These are phyloP conservation scores for Colletotrichum siamense DNA, from an alignment of 2,329 filamentous ascomycete species.

Conservation along the genomic window DNA sequence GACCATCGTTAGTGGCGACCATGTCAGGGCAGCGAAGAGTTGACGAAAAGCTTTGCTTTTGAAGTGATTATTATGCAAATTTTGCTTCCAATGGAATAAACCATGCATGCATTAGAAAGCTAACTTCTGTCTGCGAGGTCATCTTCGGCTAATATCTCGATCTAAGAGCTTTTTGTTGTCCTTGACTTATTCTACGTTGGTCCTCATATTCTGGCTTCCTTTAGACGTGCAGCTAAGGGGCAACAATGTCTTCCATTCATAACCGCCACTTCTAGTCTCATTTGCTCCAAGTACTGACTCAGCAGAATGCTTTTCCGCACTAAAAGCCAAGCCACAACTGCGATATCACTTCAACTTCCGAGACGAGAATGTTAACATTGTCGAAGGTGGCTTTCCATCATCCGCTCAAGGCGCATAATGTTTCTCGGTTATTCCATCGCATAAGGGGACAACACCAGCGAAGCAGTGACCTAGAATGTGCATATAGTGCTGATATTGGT, in stretches of 20 bases:
- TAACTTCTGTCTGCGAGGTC: not conserved
- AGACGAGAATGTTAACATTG: not conserved
- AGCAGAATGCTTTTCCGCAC: rapidly evolving
- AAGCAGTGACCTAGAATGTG: not conserved
- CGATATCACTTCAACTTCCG: not conserved
- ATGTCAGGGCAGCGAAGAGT: not conserved
- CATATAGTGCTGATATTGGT: not conserved
- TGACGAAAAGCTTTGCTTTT: not conserved
- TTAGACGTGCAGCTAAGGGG: too few species aligned
- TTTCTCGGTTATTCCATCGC: not conserved
- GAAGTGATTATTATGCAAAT: not conserved
- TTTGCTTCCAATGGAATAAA: not conserved
- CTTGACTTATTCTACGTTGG: too few species aligned
- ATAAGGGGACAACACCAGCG: not conserved
- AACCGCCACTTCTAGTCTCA: rapidly evolving
- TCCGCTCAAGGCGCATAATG: not conserved
- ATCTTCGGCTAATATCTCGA: too few species aligned
- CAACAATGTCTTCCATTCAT: rapidly evolving
- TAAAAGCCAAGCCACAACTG: rapidly evolving
- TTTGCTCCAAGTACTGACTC: rapidly evolving
- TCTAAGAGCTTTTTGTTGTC: too few species aligned
- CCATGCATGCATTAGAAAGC: not conserved
- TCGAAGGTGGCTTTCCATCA: not conserved
- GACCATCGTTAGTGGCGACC: rapidly evolving
- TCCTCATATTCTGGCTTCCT: too few species aligned